Evolutionary conservation across 2,329 filamentous ascomycete species (phyloP), one percentile per base, ranked within the genome.

Genomic region (Cryphonectria carpinicola): DNA sequence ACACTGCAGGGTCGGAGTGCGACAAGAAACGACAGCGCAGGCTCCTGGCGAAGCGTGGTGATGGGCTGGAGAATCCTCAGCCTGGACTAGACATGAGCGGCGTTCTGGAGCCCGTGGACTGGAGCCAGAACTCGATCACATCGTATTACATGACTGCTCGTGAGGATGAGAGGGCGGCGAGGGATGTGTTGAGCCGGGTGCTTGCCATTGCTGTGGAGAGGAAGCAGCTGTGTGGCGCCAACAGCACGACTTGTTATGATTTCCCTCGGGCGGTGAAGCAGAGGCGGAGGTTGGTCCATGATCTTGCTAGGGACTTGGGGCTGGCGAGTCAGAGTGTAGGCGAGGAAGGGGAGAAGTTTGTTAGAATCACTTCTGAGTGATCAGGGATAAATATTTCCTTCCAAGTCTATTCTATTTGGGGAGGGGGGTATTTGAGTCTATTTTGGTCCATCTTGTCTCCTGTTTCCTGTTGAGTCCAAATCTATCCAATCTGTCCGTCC

Each of bases 271-370:
- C 62, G 52, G 3, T 41, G 8, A 52, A 7, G 13, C 32, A 22
- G 52, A 43, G 62, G 41, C 54, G 68, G 4, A 7, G 19, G 13
- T 52, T 69, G 54, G 22, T 66, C 11, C 68, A 69, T 46, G 22
- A 25, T 25, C 39, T 69, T 10, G 63, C 68, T 1, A 41, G 17
- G 41, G 68, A 69, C 32, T n/a, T 66, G 2, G 22, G 41, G 10
- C 39, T 69, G 28, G n/a, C 28, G n/a, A 66, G 62, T 17, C 32
- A 39, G 11, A 66, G 52, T 35, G 41, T 69, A 8, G 68, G 63
- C 7, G 68, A 52, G 14, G 32, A 54, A 7, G 61, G 63, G 13
- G 68, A 66, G n/a, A 69, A 52, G 41, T 61, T 66, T n/a, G 68
- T 69, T 5, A 58, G 54, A 19, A 58, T 58, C 28, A 58, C 25